phyloP scores from a whole-genome alignment of 108 stramenopile genomes.

The Craspedostauros australis region DNA sequence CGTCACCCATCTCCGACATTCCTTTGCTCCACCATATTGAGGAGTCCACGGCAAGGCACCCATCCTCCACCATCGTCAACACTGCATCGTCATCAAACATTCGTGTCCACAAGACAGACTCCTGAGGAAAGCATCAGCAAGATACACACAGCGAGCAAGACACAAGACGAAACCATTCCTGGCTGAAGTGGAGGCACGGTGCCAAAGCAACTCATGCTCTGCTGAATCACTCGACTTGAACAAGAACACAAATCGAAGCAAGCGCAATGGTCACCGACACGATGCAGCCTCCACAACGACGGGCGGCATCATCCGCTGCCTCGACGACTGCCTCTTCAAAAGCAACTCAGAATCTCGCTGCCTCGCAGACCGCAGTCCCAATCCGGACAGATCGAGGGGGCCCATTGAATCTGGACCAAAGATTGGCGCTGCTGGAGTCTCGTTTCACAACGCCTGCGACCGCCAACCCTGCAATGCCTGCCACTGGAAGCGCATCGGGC shows the following conservation, averaged over 20 bases:
- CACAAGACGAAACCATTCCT: not conserved
- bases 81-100: too few species aligned
- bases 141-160: too few species aligned
- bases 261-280: not conserved
- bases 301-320: not conserved
- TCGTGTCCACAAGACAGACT: not conserved
- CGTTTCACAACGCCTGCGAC: slow-evolving; percentile 21
- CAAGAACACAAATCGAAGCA: too few species aligned
- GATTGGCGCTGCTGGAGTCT: slow-evolving; percentile 45
- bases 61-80: too few species aligned
- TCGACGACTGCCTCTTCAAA: too few species aligned
- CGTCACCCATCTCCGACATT: too few species aligned
- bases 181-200: not conserved
- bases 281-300: not conserved
- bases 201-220: too few species aligned
- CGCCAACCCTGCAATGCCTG: not conserved
- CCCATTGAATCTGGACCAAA: slow-evolving; percentile 31
- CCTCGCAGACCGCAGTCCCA: too few species aligned
- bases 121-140: not conserved
- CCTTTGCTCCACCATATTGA: too few species aligned
- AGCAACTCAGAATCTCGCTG: too few species aligned
- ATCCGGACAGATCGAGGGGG: not conserved
- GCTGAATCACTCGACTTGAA: not conserved
- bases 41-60: too few species aligned
- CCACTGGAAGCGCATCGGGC: not conserved